Percentiles rank a stretch among this genome's conserved stretches.
These are phyloP conservation scores for Meripilus lineatus DNA, from an alignment of 1,284 basidiomycete species.

Conservation along the genomic window DNA sequence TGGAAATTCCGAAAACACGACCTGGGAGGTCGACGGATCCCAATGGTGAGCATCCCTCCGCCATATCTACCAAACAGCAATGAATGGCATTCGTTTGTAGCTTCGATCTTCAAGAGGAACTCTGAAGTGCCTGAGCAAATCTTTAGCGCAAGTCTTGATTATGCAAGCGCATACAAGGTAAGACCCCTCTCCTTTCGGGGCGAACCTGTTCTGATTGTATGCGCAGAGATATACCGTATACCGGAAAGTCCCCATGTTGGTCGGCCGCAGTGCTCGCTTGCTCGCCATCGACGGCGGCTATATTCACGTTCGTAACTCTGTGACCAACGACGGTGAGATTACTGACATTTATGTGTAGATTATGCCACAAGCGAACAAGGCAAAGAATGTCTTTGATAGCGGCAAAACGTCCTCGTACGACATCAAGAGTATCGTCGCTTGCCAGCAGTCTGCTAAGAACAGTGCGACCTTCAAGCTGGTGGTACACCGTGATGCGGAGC, in stretches of 20 bases:
- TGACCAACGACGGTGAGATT: neutral
- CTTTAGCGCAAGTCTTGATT: slow-evolving; percentile 52
- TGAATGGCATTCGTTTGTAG: slow-evolving; percentile 34
- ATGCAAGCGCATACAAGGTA: slow-evolving; percentile 80
- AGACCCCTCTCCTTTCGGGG: slow-evolving; percentile 12
- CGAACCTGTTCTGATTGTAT: neutral
- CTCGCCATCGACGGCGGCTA: slow-evolving; percentile 96
- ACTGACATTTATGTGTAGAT: slow-evolving; percentile 48
- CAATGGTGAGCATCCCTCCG: slow-evolving; percentile 56
- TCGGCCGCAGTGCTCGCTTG: slow-evolving; percentile 85
- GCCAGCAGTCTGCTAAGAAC: slow-evolving; percentile 80
- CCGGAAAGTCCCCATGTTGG: slow-evolving; percentile 90
- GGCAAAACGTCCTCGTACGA: slow-evolving; percentile 92
- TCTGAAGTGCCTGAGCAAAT: slow-evolving; percentile 71
- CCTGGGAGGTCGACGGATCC: slow-evolving; percentile 79
- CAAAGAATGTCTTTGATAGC: slow-evolving; percentile 80
- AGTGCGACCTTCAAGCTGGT: slow-evolving; percentile 84
- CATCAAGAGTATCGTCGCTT: slow-evolving; percentile 80
- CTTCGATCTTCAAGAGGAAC: slow-evolving; percentile 86
- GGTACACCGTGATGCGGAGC: slow-evolving; percentile 58
- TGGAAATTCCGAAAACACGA: slow-evolving; percentile 54
- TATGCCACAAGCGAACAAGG: slow-evolving; percentile 81
- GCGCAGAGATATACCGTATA: slow-evolving; percentile 87
- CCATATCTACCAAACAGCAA: neutral
- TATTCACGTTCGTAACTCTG: slow-evolving; percentile 67